phyloP scores from a whole-genome alignment of 2,329 filamentous ascomycete species.

The Exophiala dermatitidis region DNA sequence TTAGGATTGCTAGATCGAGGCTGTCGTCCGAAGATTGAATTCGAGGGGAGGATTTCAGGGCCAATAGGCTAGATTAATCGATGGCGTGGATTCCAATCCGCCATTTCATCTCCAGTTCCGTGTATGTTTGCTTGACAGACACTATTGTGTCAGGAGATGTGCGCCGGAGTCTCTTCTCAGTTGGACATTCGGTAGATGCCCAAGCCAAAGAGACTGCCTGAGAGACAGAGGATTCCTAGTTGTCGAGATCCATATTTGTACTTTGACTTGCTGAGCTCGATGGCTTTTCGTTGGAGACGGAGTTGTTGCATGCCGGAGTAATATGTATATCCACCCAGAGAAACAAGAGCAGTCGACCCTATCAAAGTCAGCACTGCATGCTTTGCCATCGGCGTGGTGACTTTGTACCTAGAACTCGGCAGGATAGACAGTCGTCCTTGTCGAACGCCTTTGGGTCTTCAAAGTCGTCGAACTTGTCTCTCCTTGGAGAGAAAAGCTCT shows the following conservation, averaged over 20 bases:
- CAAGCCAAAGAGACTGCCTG: constrained; percentile 60
- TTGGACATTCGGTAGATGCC: constrained; percentile 62
- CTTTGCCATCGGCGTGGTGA: neutral
- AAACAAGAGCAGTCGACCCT: constrained; percentile 70
- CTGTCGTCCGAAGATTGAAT: neutral
- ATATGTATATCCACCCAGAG: constrained; percentile 71
- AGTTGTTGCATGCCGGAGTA: constrained; percentile 66
- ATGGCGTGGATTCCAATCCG: too few species aligned
- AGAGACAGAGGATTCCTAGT: constrained; percentile 60
- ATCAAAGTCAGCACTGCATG: constrained; percentile 2
- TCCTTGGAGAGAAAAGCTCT: constrained; percentile 4
- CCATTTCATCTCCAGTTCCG: too few species aligned
- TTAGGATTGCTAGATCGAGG: neutral
- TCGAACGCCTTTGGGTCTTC: constrained; percentile 12
- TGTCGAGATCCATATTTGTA: constrained; percentile 67
- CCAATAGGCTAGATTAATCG: too few species aligned
- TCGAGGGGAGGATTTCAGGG: neutral
- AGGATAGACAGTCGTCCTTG: constrained; percentile 60
- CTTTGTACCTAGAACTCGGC: constrained; percentile 58
- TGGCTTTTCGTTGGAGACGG: constrained; percentile 52
- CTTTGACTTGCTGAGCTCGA: constrained; percentile 61
- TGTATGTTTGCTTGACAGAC: too few species aligned
- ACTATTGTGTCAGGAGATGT: too few species aligned
- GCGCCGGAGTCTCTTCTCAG: constrained; percentile 31
- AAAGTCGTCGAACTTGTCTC: constrained; percentile 10